A percentile compares a stretch with the other conserved stretches of the same genome.
Evolutionary conservation across 2,329 filamentous ascomycete species (phyloP).

Genomic region (Emmonsiellopsis sp.): DNA sequence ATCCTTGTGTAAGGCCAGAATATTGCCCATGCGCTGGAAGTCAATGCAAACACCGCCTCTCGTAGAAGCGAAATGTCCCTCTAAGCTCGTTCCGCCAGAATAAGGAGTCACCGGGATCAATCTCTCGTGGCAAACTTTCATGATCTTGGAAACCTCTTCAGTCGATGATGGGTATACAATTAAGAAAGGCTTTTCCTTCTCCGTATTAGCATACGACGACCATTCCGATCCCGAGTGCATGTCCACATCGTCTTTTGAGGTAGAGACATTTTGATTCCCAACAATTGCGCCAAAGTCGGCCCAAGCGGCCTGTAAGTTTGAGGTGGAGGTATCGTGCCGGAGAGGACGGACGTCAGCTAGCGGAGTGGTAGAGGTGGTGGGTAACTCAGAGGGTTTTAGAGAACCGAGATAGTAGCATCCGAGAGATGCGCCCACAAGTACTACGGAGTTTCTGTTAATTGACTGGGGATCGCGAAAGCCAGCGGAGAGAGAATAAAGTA

Average conservation of each 20-base stretch:
- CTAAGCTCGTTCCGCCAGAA: conserved; percentile 78
- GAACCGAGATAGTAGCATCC: conserved; percentile 49
- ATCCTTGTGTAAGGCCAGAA: conserved; percentile 65
- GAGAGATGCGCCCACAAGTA: conserved; percentile 40
- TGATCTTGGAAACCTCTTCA: conserved; percentile 73
- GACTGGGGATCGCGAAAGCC: background rate
- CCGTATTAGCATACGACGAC: conserved; percentile 44
- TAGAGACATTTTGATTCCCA: conserved; percentile 54
- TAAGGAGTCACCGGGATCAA: conserved; percentile 79
- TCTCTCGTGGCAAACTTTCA: conserved; percentile 76
- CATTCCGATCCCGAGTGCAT: conserved; percentile 54
- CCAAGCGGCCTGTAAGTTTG: conserved; percentile 56
- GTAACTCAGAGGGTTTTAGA: conserved; percentile 36
- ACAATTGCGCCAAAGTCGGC: conserved; percentile 52
- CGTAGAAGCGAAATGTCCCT: conserved; percentile 81
- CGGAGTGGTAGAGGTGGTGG: conserved; percentile 48
- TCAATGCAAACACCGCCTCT: conserved; percentile 77
- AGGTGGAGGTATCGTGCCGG: conserved; percentile 45
- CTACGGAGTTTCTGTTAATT: conserved; percentile 26
- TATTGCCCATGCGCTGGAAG: conserved; percentile 75
- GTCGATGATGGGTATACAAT: conserved; percentile 69
- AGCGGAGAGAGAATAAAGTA: background rate
- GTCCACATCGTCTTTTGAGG: conserved; percentile 43
- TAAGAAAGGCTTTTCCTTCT: conserved; percentile 41
- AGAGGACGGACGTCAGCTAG: conserved; percentile 39